Base-by-base conservation (phyloP, 192 early-diverging fungal genomes). In the Coemansia sp. region DNA sequence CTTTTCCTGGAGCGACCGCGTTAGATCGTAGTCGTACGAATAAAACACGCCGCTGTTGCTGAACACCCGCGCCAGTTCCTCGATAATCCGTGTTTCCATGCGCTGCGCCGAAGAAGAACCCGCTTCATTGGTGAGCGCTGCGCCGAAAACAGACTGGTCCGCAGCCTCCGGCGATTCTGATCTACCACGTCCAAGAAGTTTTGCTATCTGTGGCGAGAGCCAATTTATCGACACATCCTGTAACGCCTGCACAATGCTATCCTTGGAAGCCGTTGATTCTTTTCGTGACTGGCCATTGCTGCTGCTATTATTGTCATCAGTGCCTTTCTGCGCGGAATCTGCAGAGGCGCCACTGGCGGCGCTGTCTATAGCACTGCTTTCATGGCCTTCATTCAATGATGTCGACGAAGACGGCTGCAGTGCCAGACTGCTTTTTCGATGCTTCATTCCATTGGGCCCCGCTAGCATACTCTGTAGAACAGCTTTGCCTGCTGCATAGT, bases 11-110 rank as follows among this genome's bases (percentile, higher is more conserved):
- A 76, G 60, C 31, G 79, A 72, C 36, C 68, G 73, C 17, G 79
- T 82, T 28, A 82, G 38, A 16, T 82, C 79, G 45, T 76, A 76
- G 42, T 45, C 48, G 32, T 76, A 82, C 6, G 79, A 75, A 33
- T 70, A 82, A 34, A 82, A 72, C 50, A 76, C 70, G 29, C 79
- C 79, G 10, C 69, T 75, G 11, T 67, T 40, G 42, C 70, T 63
- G 32, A 82, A 76, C 38, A 82, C 28, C 7, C 73, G 73, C 7
- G 48, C 40, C 20, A 82, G 69, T 52, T 82, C 79, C 0, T 82
- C 79, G 11, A 82, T 17, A 14, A 76, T 63, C 14, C 79, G 79
- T 28, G 18, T n/a, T 29, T 82, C 79, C 79, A 82, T 82, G 34
- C 73, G 79, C 64, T 66, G 69, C 10, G 32, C 60, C 12, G 61